Base-by-base conservation (phyloP, 495 filamentous ascomycete species). In the Tetracladium setigerum region DNA sequence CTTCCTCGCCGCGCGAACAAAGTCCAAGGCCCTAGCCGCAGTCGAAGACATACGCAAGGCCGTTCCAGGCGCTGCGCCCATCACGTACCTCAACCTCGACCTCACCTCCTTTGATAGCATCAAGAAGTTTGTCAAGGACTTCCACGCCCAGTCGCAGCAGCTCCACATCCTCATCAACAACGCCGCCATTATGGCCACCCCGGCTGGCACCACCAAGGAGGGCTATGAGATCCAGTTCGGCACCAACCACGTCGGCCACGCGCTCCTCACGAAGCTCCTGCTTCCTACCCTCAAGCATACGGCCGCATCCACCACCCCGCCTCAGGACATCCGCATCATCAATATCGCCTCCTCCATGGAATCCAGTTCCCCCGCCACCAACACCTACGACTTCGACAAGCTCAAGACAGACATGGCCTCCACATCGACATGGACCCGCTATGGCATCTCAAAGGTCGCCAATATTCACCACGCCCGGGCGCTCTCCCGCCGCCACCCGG, bases 231-330 rank as follows among this genome's bases (percentile, higher is more conserved):
- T 75, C 30, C 78, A 84, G 46, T 76, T 86, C 44, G 79, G 72
- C 11, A 81, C 76, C 2, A 87, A 87, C 54, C 74, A 87, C 55
- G 52, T 87, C 32, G 82, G 79, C 1, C 83, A 80, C 52, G 78
- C 76, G 35, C 68, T 87, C 4, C 69, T 89, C 30, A 82, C 79
- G 1, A 76, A 76, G 48, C 63, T 86, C 14, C 67, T 89, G 4
- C 67, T 79, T 6, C 71, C 81, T 1, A 71, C 67, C 1, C 63
- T 87, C 22, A 62, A 70, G 16, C 42, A 37, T 18, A 46, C 43
- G 59, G 38, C 72, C 66, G 5, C 58, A 61, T 44, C 38, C 57
- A 42, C 50, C 53, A 41, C 58, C 56, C 14, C 22, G 3, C 3
- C 3, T 7, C 3, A 61, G 2, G 63, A 69, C 27, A 73, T 72